Evolutionary conservation across 768 basidiomycete genomes (phyloP), one percentile per base, ranked within the genome.

Genomic region (Fistulinella prunicolor): DNA sequence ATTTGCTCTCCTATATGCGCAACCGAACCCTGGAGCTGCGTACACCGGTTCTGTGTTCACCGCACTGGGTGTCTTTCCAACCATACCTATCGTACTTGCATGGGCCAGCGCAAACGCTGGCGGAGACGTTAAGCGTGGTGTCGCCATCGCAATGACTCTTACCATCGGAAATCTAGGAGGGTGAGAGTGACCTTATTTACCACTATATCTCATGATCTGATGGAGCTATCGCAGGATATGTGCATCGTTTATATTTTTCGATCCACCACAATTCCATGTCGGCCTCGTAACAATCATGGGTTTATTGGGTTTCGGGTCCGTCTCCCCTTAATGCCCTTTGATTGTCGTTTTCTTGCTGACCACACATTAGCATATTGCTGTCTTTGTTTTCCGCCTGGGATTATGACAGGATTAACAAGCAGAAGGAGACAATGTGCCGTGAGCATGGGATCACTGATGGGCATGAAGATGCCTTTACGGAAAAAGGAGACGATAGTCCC

Each of bases 141-240:
- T 77, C 8, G 70, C 72, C 0, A 57, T 82, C 23, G 82, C 76
- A 4, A 70, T 79, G 67, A 69, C 81, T 12, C 74, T 74, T 30
- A 77, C 76, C 12, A 46, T 79, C 36, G 80, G 76, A n/a, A 83
- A 81, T 53, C 58, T 82, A 14, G 80, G 80, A 50, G 80, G 79
- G 56, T 75, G 39, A 40, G 65, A 40, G 65, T 51, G 9, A 3
- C 64, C 12, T 69, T 67, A 34, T n/a, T 36, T 24, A 23, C 29
- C 8, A 5, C 16, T 17, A 3, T 22, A 3, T 21, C 14, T 32
- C n/a, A 10, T 38, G 34, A 35, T 19, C 34, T 54, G 28, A 13
- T 16, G 7, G 20, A 35, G 45, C 14, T 14, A n/a, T 41, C 8
- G 12, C 39, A 74, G 72, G 32, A 65, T 74, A 50, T 70, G 66